These are phyloP conservation scores for Mortierella sp. DNA, from an alignment of 371 early-diverging fungal genomes.

Conservation along the genomic window DNA sequence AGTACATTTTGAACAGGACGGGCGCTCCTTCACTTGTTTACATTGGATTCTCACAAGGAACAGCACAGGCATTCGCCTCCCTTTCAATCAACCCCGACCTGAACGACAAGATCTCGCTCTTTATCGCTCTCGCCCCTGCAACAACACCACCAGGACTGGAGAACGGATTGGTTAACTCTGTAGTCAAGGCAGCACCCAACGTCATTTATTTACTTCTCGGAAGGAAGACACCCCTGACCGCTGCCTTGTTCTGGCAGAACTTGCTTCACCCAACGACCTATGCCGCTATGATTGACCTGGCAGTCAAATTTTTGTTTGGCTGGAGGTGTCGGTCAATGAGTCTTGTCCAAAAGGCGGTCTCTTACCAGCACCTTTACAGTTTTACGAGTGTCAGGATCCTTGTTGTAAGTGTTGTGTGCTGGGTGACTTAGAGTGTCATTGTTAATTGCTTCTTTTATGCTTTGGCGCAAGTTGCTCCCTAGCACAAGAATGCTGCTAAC, in stretches of 20 bases:
- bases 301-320: slow-evolving; percentile 85
- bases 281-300: slow-evolving; percentile 81
- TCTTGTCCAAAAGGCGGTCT: slow-evolving; percentile 80
- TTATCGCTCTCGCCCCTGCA: slow-evolving; percentile 94
- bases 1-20: slow-evolving; percentile 88
- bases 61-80: slow-evolving; percentile 92
- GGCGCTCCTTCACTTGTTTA: slow-evolving; percentile 86
- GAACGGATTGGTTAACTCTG: slow-evolving; percentile 85
- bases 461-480: too few relatives aligned
- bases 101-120: slow-evolving; percentile 86
- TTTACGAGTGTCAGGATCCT: slow-evolving; percentile 91
- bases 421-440: too few relatives aligned
- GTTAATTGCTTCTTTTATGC: too few relatives aligned
- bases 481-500: too few relatives aligned
- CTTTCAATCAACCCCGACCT: slow-evolving; percentile 85
- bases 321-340: slow-evolving; percentile 86
- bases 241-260: slow-evolving; percentile 91
- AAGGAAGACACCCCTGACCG: slow-evolving; percentile 81
- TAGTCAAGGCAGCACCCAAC: slow-evolving; percentile 89
- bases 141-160: slow-evolving; percentile 89
- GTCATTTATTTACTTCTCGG: slow-evolving; percentile 95
- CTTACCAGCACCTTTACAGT: slow-evolving; percentile 93
- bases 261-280: slow-evolving; percentile 84
- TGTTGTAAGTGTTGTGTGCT: slow-evolving; percentile 67
- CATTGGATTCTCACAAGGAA: slow-evolving; percentile 97